Evolutionary conservation across 2,329 filamentous ascomycete species (phyloP), one percentile per base, ranked within the genome.

Genomic region (Teratosphaeria viscida): DNA sequence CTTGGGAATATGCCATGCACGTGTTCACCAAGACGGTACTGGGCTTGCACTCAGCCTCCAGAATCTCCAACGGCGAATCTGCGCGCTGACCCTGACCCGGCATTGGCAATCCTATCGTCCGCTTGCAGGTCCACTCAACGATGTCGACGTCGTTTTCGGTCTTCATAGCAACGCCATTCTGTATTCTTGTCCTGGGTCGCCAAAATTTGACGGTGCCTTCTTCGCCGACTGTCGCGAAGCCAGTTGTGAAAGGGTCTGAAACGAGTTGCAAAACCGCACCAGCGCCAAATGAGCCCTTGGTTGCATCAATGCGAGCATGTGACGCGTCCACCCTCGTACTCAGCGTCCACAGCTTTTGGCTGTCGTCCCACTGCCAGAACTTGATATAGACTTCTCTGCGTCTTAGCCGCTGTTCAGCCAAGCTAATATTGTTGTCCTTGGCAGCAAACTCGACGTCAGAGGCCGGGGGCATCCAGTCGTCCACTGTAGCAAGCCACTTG

Each of bases 401-500:
- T 69, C 74, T 57, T 73, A 78, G 70, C 62, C 81, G 75, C 57
- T 78, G 77, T 8, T 65, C 65, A 14, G 70, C 67, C 55, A 75
- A 69, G 52, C 76, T 32, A 26, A 8, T 73, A 4, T 60, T 59
- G 11, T 57, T 43, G 16, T 60, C 63, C 10, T 72, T 67, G 57
- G 78, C 73, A 32, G 88, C 72, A 59, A 81, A 81, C 47, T 83
- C 80, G 14, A 89, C 74, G 69, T 96, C 91, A 61, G 82, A 78
- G 12, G 77, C 75, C 10, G 89, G 84, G 1, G 91, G 91, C 57
- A 82, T 81, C 94, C 94, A 99, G 68, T 92, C 89, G 71, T 99
- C 94, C 1, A 95, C 83, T 1, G 90, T 96, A 4, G 88, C 92
- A 60, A 99, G 81, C 92, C 92, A 97, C 64, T 85, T 81, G 19